Percentiles rank a stretch among this genome's conserved stretches.
phyloP scores from a whole-genome alignment of 148 eudicot species.

The Spergularia marina region DNA sequence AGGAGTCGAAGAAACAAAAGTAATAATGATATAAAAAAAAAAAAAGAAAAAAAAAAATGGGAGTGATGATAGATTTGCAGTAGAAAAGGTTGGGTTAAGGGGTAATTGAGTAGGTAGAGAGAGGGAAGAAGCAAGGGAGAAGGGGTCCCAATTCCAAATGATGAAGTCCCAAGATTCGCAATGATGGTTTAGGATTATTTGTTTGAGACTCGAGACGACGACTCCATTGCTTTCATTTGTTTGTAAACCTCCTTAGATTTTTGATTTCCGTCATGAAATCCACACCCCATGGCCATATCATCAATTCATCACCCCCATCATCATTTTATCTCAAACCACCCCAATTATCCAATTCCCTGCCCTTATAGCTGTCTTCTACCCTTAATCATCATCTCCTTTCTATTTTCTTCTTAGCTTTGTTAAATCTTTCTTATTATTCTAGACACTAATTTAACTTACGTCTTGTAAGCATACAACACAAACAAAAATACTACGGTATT shows the following conservation, averaged over 20 bases:
- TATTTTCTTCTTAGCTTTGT: too few species aligned
- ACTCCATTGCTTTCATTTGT: too few species aligned
- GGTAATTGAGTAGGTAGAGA: conserved; percentile 17
- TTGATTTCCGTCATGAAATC: neutral
- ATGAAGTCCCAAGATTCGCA: conserved; percentile 83
- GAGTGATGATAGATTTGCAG: conserved; percentile 38
- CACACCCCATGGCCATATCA: neutral
- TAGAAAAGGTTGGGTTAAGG: neutral
- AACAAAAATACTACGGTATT: too few species aligned
- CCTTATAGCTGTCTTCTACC: too few species aligned
- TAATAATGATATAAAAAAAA: too few species aligned
- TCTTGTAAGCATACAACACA: too few species aligned
- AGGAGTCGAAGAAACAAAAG: neutral
- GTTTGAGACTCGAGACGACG: conserved; percentile 41
- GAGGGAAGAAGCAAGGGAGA: neutral
- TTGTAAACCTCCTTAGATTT: neutral
- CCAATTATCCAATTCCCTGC: too few species aligned
- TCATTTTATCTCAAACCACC: too few species aligned
- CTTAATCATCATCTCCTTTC: too few species aligned
- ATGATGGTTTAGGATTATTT: conserved; percentile 61
- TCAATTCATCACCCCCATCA: too few species aligned
- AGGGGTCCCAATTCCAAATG: conserved; percentile 42
- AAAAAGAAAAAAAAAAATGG: conserved; percentile 43
- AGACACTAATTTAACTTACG: too few species aligned
- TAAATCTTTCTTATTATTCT: too few species aligned